phyloP scores from a whole-genome alignment of 2,329 filamentous ascomycete species.

The Ceratocystis destructans region DNA sequence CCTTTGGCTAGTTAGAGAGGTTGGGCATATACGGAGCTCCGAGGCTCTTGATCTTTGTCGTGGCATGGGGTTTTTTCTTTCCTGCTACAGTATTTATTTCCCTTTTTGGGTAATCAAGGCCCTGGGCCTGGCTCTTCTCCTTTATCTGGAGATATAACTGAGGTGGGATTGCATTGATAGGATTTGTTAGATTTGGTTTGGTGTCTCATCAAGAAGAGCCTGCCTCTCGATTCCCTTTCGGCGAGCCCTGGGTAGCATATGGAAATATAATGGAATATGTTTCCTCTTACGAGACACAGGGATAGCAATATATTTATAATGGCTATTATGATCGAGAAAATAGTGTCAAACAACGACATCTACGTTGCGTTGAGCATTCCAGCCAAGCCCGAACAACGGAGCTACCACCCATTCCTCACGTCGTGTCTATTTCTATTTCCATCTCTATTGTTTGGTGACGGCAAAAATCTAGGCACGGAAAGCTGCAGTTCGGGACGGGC shows the following conservation, averaged over 20 bases:
- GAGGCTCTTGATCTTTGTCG: background rate
- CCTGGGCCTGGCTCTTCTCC: background rate
- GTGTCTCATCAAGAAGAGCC: background rate
- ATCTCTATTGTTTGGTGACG: background rate
- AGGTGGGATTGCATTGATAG: background rate
- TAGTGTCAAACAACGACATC: background rate
- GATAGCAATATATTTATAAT: too few species aligned
- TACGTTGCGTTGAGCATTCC: background rate
- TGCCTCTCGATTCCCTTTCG: background rate
- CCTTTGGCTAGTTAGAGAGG: background rate
- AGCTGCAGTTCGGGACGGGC: background rate
- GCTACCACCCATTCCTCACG: background rate
- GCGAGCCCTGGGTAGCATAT: background rate
- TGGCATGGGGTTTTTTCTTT: background rate
- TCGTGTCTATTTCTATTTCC: background rate
- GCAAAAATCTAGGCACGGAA: background rate
- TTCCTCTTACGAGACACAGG: background rate
- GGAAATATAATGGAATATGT: slow-evolving; percentile 3
- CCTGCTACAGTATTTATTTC: background rate
- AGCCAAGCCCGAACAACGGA: too few species aligned
- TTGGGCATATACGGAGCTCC: slow-evolving; percentile 1
- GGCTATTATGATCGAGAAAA: too few species aligned
- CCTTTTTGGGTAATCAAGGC: background rate
- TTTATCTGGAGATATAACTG: background rate
- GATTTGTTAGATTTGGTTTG: background rate